Conservation (phyloP, 768 basidiomycete species). For the Leccinum obscurum region DNA sequence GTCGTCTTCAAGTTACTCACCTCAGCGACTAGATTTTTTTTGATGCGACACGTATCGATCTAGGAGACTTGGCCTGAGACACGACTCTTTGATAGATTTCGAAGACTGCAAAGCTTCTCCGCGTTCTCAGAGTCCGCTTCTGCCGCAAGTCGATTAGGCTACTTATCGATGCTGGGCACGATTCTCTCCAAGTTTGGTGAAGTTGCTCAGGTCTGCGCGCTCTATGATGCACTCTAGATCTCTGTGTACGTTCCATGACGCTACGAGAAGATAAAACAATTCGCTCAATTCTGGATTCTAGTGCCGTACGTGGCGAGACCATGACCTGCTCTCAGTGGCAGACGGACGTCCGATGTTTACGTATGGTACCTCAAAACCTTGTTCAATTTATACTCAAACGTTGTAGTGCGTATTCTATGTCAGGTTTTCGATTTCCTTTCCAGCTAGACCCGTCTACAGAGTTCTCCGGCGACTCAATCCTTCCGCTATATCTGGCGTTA, state of each 20-base stretch:
- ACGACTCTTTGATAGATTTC: not conserved
- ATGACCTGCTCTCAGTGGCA: not conserved
- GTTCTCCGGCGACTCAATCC: not conserved
- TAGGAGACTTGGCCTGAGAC: not conserved
- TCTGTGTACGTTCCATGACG: not conserved
- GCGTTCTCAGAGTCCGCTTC: not conserved
- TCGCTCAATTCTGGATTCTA: not conserved
- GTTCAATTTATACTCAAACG: not conserved
- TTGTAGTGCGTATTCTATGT: not conserved
- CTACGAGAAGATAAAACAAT: not conserved
- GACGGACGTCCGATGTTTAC: not conserved
- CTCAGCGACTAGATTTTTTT: not conserved
- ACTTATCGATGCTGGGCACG: too few relatives aligned
- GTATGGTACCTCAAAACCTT: not conserved
- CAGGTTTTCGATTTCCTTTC: not conserved
- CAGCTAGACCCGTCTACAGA: not conserved
- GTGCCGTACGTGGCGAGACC: not conserved
- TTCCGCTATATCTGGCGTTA: not conserved
- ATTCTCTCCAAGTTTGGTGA: not conserved
- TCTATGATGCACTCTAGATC: not conserved
- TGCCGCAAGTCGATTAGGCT: not conserved
- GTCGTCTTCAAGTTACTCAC: too few relatives aligned
- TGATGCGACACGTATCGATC: not conserved
- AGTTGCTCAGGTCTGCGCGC: not conserved
- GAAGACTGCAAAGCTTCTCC: not conserved